Percentiles rank a stretch among this genome's conserved stretches.
Conservation (phyloP, 352 stramenopile species). For the Globisporangium emineosum region DNA sequence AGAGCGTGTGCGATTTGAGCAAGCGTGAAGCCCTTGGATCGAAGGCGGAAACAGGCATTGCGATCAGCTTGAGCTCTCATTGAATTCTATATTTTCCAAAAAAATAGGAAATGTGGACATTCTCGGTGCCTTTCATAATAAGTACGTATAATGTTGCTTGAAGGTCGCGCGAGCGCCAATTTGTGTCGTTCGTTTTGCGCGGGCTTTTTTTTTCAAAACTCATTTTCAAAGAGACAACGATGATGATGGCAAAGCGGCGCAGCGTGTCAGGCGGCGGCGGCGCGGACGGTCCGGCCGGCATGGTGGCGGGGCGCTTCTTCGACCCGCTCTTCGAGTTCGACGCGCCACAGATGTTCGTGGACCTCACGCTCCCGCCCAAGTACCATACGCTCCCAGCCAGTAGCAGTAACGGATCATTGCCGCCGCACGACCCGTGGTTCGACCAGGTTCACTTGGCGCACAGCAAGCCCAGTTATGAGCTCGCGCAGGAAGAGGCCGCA, state of each 20-base stretch:
- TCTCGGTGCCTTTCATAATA: too few species aligned
- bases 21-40: too few species aligned
- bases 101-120: too few species aligned
- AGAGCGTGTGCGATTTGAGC: too few species aligned
- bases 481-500: slow-evolving; percentile 30
- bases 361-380: slow-evolving; percentile 38
- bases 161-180: too few species aligned
- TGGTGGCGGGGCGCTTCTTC: slow-evolving; percentile 15
- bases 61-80: too few species aligned
- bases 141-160: too few species aligned
- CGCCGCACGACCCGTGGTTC: slow-evolving; percentile 67
- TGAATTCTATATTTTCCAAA: too few species aligned
- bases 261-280: slow-evolving; percentile 10
- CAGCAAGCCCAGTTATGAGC: slow-evolving; percentile 55
- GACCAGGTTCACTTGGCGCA: slow-evolving; percentile 49
- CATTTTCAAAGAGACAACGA: not conserved
- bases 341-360: slow-evolving; percentile 48
- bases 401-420: slow-evolving; percentile 6
- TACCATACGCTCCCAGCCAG: not conserved
- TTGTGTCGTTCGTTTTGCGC: too few species aligned
- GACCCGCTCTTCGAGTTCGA: slow-evolving; percentile 79
- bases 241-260: slow-evolving; percentile 9
- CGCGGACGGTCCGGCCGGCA: not conserved
- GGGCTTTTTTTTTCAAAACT: too few species aligned
- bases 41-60: too few species aligned